Conservation (phyloP, 192 early-diverging fungal genomes). For the Umbelopsis ramanniana region DNA sequence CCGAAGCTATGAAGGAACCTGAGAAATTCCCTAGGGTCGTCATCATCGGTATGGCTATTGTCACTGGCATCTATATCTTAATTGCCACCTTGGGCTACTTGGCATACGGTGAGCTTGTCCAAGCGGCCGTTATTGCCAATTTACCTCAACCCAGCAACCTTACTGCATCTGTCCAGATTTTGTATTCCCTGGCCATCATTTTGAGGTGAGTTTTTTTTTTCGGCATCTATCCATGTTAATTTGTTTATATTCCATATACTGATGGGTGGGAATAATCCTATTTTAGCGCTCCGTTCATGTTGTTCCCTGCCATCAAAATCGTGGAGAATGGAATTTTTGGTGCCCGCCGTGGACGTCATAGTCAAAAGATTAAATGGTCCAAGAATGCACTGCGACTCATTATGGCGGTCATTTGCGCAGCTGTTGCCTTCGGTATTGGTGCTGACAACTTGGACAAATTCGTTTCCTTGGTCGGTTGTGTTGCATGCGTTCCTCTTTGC, state of each 20-base stretch:
- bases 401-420: conserved; percentile 64
- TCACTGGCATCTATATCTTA: conserved; percentile 66
- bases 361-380: conserved; percentile 64
- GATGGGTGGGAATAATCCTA: not conserved
- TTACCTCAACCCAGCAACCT: conserved; percentile 65
- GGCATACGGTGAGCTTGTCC: conserved; percentile 76
- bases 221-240: too few species aligned
- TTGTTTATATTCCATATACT: not conserved
- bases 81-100: conserved; percentile 81
- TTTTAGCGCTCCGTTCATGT: conserved; percentile 69
- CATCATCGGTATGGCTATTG: conserved; percentile 64
- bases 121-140: conserved; percentile 82
- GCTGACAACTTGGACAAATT: conserved; percentile 82
- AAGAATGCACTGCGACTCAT: conserved; percentile 72
- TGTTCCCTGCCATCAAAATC: conserved; percentile 88
- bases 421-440: conserved; percentile 69
- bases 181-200: conserved; percentile 88
- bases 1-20: conserved; percentile 82
- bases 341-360: conserved; percentile 52
- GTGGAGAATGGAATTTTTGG: conserved; percentile 77
- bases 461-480: conserved; percentile 82
- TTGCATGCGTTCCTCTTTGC: conserved; percentile 71
- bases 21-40: conserved; percentile 77
- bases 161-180: conserved; percentile 69
- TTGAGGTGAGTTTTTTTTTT: conserved; percentile 51